These are phyloP conservation scores for Sideroxylon spinosum DNA, from an alignment of 179 eudicot genomes.

Conservation along the genomic window DNA sequence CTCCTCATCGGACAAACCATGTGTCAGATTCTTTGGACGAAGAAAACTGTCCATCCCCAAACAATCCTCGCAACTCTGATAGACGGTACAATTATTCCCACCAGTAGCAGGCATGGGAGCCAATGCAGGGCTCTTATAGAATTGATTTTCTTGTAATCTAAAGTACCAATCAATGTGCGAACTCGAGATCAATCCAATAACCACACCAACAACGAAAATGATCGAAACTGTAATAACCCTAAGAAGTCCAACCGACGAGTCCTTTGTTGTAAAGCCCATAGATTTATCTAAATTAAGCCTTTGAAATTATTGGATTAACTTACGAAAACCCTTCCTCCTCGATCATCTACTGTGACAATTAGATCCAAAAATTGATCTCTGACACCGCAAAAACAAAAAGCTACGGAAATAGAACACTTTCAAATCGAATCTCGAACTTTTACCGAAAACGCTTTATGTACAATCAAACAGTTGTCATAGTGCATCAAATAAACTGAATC, in stretches of 20 bases:
- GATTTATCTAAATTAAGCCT: slow-evolving; percentile 14
- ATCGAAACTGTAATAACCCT: slow-evolving; percentile 44
- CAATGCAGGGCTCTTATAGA: slow-evolving; percentile 19
- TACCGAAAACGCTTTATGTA: neutral
- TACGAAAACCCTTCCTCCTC: neutral
- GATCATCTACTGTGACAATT: neutral
- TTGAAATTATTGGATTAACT: neutral
- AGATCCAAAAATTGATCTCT: neutral
- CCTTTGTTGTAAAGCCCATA: slow-evolving; percentile 30
- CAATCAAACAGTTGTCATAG: slow-evolving; percentile 10
- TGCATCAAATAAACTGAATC: slow-evolving; percentile 10
- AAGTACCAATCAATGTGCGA: slow-evolving; percentile 50
- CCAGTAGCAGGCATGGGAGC: slow-evolving; percentile 21
- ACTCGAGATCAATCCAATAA: slow-evolving; percentile 64
- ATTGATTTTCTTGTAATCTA: slow-evolving; percentile 25
- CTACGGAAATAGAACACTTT: neutral
- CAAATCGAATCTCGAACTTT: neutral
- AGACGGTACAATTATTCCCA: slow-evolving; percentile 17
- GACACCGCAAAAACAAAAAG: neutral
- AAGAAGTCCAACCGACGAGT: slow-evolving; percentile 40
- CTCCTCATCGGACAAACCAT: slow-evolving; percentile 60
- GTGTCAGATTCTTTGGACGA: slow-evolving; percentile 41
- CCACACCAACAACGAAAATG: slow-evolving; percentile 61
- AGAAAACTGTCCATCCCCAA: slow-evolving; percentile 41
- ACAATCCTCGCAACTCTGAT: slow-evolving; percentile 34